Percentiles rank a stretch among this genome's conserved stretches.
Evolutionary conservation across 352 stramenopile species (phyloP).

Genomic region (Pythium biforme): DNA sequence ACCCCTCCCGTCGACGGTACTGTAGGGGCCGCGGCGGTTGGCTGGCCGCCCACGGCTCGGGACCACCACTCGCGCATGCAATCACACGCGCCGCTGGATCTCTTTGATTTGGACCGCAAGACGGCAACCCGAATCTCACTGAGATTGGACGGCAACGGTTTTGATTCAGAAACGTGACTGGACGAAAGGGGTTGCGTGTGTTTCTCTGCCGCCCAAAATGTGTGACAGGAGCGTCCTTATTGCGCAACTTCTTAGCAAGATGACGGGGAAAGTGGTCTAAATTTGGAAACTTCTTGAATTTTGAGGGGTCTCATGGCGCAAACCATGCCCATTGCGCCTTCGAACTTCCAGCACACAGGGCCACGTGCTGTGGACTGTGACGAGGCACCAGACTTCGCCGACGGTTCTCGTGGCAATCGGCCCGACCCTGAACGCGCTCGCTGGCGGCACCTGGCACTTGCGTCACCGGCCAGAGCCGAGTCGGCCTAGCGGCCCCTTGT

Average conservation of each 20-base stretch:
- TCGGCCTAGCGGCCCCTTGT: neutral
- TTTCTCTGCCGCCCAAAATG: slow-evolving; percentile 7
- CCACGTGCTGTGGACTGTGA: neutral
- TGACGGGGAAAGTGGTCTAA: too few species aligned
- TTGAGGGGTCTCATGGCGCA: slow-evolving; percentile 4
- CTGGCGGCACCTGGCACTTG: slow-evolving; percentile 22
- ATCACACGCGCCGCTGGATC: slow-evolving; percentile 1
- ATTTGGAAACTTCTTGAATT: slow-evolving; percentile 10
- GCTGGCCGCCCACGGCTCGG: slow-evolving; percentile 10
- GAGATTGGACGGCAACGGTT: slow-evolving; percentile 22
- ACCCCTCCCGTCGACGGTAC: neutral
- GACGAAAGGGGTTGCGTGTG: neutral
- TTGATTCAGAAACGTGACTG: slow-evolving; percentile 1
- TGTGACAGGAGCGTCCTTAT: slow-evolving; percentile 16
- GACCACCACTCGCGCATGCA: slow-evolving; percentile 3
- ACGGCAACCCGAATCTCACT: slow-evolving; percentile 22
- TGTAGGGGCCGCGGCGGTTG: neutral
- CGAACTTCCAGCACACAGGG: neutral
- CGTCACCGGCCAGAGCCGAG: slow-evolving; percentile 14
- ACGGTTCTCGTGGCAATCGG: slow-evolving; percentile 4
- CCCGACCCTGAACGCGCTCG: slow-evolving; percentile 7
- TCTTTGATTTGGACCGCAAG: neutral
- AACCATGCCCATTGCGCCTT: neutral
- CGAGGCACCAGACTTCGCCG: slow-evolving; percentile 3
- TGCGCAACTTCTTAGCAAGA: neutral